Evolutionary conservation across 2,329 filamentous ascomycete species (phyloP), one percentile per base, ranked within the genome.

Genomic region (Parafenestella ontariensis): DNA sequence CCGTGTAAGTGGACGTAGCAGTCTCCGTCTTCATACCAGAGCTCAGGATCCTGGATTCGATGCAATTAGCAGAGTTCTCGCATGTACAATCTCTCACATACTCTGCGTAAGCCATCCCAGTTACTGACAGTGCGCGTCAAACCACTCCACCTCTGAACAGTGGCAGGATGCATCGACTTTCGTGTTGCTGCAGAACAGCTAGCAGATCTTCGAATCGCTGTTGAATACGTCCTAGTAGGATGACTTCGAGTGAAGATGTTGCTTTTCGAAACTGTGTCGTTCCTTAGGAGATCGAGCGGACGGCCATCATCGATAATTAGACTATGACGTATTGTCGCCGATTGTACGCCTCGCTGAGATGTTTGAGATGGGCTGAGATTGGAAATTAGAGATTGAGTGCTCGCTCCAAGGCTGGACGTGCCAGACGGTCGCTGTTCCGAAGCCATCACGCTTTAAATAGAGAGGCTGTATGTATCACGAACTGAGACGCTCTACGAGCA

Each of bases 1-100:
- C 77, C 83, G 65, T 90, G 87, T 0, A 93, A 79, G 72, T 92
- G 82, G 1, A 93, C 81, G 15, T 86, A 79, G 64, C 89, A 92
- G 68, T 92, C 86, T 13, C 87, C 89, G 58, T 87, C 76, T 10
- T 82, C 79, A 56, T 82, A 81, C 87, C 87, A 93, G 2, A 94
- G 78, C 61, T 92, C 89, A 2, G 84, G 79, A 62, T 93, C 90
- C 89, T 92, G 24, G n/a, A 26, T 11, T 8, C n/a, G 11, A 2
- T 29, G 46, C 13, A 28, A n/a, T 63, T 47, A 59, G 56, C 28
- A 45, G 33, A 28, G 49, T 34, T n/a, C 17, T 20, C 17, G 37
- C 31, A 41, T 40, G 24, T 10, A 40, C 24, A 4, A 23, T 15
- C 17, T 20, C 36, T n/a, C 6, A 66, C 75, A 62, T 70, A 82